These are phyloP conservation scores for Echeveria elegans DNA, from an alignment of 164 flowering plant genomes.

Conservation along the genomic window DNA sequence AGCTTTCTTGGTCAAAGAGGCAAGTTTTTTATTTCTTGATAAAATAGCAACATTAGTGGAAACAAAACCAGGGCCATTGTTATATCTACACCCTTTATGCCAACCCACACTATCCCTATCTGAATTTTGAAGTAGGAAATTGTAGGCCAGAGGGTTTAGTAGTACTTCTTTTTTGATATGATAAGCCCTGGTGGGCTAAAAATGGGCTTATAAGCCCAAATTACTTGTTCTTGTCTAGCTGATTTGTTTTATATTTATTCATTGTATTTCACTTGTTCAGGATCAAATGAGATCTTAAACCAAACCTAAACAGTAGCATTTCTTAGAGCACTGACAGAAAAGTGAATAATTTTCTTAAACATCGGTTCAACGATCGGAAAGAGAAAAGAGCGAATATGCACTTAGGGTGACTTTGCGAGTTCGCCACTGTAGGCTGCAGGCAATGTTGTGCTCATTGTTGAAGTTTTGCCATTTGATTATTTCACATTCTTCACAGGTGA, in stretches of 20 bases:
- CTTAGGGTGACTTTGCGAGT: not conserved
- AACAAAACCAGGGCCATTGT: not conserved
- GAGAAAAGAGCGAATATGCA: too few relatives aligned
- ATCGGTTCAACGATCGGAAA: too few relatives aligned
- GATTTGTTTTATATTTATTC: not conserved
- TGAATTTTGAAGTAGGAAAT: not conserved
- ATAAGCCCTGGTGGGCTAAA: too few relatives aligned
- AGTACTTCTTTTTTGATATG: too few relatives aligned
- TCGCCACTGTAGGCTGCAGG: not conserved
- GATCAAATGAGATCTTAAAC: not conserved
- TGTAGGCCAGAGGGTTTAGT: not conserved
- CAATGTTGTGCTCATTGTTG: too few relatives aligned
- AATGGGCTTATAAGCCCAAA: too few relatives aligned
- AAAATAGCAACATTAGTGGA: too few relatives aligned
- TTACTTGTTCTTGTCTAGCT: not conserved
- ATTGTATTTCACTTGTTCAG: not conserved
- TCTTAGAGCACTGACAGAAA: not conserved
- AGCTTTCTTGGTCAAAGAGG: conserved; percentile 92
- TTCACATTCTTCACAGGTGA: conserved; percentile 44
- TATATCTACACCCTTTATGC: not conserved
- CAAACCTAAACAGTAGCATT: not conserved
- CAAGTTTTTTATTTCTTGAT: conserved; percentile 9
- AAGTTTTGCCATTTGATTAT: not conserved
- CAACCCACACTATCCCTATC: not conserved
- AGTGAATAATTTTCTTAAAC: not conserved